Evolutionary conservation across 2,329 filamentous ascomycete genomes (phyloP).

Genomic region (Cladosporium sp.): DNA sequence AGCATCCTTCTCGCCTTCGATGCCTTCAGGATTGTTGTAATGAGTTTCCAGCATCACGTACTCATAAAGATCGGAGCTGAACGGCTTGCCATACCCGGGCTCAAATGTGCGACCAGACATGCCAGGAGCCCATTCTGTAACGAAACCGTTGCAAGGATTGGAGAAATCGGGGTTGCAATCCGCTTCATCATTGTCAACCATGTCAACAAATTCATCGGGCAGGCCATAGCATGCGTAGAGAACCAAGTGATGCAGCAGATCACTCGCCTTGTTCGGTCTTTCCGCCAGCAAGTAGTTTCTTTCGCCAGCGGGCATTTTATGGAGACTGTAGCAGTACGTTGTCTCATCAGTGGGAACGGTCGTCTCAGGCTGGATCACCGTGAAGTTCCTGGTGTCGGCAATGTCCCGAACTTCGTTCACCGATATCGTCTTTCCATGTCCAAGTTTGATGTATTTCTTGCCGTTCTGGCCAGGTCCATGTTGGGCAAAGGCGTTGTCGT

Average conservation of each 20-base stretch:
- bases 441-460: constrained; percentile 19
- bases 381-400: constrained; percentile 15
- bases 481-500: constrained; percentile 17
- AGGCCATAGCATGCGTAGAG: constrained; percentile 18
- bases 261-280: constrained; percentile 13
- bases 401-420: constrained; percentile 13
- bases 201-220: constrained; percentile 11
- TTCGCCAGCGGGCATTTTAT: constrained; percentile 17
- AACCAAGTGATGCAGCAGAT: constrained; percentile 18
- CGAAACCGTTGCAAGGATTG: constrained; percentile 19
- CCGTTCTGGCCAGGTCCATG: constrained; percentile 17
- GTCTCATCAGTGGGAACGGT: constrained; percentile 16
- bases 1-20: constrained; percentile 16
- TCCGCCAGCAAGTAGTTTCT: constrained; percentile 17
- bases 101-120: constrained; percentile 20
- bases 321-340: constrained; percentile 19
- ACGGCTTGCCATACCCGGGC: constrained; percentile 18
- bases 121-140: constrained; percentile 19
- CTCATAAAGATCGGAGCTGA: constrained; percentile 16
- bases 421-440: constrained; percentile 16
- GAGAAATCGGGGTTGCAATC: constrained; percentile 17
- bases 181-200: constrained; percentile 16
- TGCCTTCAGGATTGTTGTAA: constrained; percentile 17
- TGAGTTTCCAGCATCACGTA: constrained; percentile 20
- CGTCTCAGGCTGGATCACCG: constrained; percentile 15